phyloP scores from a whole-genome alignment of 768 basidiomycete species.

The Amanita inopinata region DNA sequence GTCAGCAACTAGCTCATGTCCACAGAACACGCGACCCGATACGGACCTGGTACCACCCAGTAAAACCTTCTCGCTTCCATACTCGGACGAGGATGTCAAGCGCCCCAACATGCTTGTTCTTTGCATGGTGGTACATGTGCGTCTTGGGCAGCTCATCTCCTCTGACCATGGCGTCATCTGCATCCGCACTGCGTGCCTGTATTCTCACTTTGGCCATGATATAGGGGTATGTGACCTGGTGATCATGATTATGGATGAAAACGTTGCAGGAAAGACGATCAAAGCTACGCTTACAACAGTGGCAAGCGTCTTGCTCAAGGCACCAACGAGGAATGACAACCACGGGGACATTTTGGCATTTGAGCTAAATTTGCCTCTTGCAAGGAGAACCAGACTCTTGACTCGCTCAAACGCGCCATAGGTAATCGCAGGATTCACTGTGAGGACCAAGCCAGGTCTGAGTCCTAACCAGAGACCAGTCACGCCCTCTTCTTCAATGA shows the following conservation, averaged over 20 bases:
- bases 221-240: constrained; percentile 89
- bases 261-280: neutral
- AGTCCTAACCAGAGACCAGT: constrained; percentile 89
- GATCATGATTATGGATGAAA: constrained; percentile 4
- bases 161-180: constrained; percentile 35
- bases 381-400: constrained; percentile 61
- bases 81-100: constrained; percentile 66
- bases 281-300: constrained; percentile 61
- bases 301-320: constrained; percentile 89
- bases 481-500: constrained; percentile 82
- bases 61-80: constrained; percentile 65
- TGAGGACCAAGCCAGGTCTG: constrained; percentile 88
- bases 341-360: constrained; percentile 64
- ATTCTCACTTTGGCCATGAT: constrained; percentile 96
- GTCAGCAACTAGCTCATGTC: neutral
- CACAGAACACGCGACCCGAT: neutral
- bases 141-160: constrained; percentile 26
- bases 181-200: constrained; percentile 68
- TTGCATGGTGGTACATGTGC: constrained; percentile 32
- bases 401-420: constrained; percentile 92
- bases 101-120: constrained; percentile 57
- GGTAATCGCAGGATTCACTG: constrained; percentile 95
- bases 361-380: constrained; percentile 33
- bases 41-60: constrained; percentile 93
- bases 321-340: constrained; percentile 79